Evolutionary conservation across 108 stramenopile species (phyloP).

Genomic region (Skeletonema grethae): DNA sequence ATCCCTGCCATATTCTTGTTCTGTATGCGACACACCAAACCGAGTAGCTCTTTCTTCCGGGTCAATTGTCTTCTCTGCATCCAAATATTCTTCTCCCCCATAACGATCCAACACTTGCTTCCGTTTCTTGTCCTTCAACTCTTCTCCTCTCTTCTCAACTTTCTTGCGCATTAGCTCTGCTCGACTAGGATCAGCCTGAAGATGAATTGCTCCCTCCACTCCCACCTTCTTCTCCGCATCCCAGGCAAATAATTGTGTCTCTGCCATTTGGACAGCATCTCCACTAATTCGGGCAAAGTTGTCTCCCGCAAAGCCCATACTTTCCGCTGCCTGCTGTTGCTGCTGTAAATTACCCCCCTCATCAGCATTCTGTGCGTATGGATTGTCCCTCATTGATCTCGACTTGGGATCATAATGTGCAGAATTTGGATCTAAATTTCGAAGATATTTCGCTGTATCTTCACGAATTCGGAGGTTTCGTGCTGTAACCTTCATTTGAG

Average conservation of each 20-base stretch:
- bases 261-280: conserved; percentile 89
- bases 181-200: conserved; percentile 95
- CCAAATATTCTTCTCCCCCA: conserved; percentile 89
- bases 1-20: conserved; percentile 86
- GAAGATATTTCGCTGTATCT: conserved; percentile 98
- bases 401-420: conserved; percentile 97
- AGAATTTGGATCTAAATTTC: conserved; percentile 94
- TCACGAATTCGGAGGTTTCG: conserved; percentile 98
- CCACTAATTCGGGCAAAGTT: conserved; percentile 94
- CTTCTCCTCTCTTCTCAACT: conserved; percentile 76
- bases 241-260: conserved; percentile 97
- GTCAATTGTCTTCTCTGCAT: conserved; percentile 24
- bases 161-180: conserved; percentile 91
- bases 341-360: conserved; percentile 42
- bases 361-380: conserved; percentile 79
- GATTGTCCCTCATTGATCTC: conserved; percentile 98
- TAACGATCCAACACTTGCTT: conserved; percentile 93
- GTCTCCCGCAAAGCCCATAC: conserved; percentile 93
- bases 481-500: conserved; percentile 98
- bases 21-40: conserved; percentile 70
- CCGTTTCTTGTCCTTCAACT: conserved; percentile 76
- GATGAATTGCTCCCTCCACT: conserved; percentile 76
- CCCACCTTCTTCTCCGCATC: conserved; percentile 85
- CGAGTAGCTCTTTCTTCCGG: conserved; percentile 68
- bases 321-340: conserved; percentile 53